Evolutionary conservation across 495 filamentous ascomycete species (phyloP).

Genomic region (Acidiella bohemica): DNA sequence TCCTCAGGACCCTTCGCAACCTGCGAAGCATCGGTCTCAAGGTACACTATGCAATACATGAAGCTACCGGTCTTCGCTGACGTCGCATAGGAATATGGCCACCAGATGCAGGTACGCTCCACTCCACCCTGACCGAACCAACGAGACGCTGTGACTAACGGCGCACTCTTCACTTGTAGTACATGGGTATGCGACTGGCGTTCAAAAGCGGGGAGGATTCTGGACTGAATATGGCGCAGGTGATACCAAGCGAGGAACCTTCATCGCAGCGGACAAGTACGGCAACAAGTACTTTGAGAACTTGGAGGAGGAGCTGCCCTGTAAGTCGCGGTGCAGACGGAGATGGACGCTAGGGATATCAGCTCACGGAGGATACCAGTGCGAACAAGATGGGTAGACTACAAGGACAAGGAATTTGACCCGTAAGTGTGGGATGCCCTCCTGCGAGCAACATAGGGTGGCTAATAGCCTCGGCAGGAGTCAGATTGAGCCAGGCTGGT

Average conservation of each 20-base stretch:
- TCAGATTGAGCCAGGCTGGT: slow-evolving; percentile 93
- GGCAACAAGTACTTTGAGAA: slow-evolving; percentile 99
- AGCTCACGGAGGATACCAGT: slow-evolving; percentile 37
- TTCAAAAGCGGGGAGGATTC: background rate
- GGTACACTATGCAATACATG: slow-evolving; percentile 35
- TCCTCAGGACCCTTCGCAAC: slow-evolving; percentile 74
- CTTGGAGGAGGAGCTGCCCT: slow-evolving; percentile 74
- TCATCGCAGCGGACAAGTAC: slow-evolving; percentile 74
- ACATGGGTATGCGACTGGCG: slow-evolving; percentile 20
- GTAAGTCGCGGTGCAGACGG: slow-evolving; percentile 37
- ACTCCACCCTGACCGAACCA: background rate
- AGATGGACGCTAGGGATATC: background rate
- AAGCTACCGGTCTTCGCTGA: slow-evolving; percentile 23
- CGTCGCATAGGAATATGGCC: slow-evolving; percentile 57
- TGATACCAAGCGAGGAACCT: slow-evolving; percentile 88
- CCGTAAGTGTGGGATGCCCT: slow-evolving; percentile 39
- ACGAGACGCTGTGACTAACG: slow-evolving; percentile 16
- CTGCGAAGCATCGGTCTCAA: slow-evolving; percentile 75
- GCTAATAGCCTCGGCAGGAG: slow-evolving; percentile 31
- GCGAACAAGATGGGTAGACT: slow-evolving; percentile 96
- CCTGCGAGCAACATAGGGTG: background rate
- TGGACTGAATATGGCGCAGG: slow-evolving; percentile 37
- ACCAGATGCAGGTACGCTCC: slow-evolving; percentile 74
- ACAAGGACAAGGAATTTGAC: slow-evolving; percentile 75
- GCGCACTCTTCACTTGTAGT: slow-evolving; percentile 19